Percentiles rank a stretch among this genome's conserved stretches.
Conservation (phyloP, 1,139 yeast species). For the Scheffersomyces titani region DNA sequence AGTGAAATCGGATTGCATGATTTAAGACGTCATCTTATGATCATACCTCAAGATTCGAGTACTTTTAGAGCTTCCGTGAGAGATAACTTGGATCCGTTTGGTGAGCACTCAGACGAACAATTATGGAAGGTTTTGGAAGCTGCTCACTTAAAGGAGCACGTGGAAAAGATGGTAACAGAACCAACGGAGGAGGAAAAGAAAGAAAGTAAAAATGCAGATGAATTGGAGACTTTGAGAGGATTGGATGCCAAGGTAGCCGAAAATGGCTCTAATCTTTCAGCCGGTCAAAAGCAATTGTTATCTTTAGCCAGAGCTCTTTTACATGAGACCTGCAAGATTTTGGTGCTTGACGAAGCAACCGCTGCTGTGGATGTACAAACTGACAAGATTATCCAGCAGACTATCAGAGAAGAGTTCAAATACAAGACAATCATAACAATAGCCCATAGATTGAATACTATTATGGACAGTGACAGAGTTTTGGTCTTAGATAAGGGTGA, state of each 20-base stretch:
- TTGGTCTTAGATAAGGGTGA: slow-evolving; percentile 25
- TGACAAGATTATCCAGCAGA: slow-evolving; percentile 26
- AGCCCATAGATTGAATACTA: slow-evolving; percentile 28
- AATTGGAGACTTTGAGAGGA: slow-evolving; percentile 11
- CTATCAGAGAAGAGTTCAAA: slow-evolving; percentile 22
- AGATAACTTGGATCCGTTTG: slow-evolving; percentile 32
- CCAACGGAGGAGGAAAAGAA: slow-evolving; percentile 19
- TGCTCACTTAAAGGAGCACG: slow-evolving; percentile 30
- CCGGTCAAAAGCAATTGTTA: slow-evolving; percentile 24
- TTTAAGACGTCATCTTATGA: slow-evolving; percentile 28
- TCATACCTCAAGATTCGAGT: slow-evolving; percentile 34
- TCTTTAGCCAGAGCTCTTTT: slow-evolving; percentile 23
- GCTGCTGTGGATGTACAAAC: slow-evolving; percentile 30
- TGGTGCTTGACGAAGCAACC: slow-evolving; percentile 28
- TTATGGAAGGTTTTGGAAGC: slow-evolving; percentile 30
- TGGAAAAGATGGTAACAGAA: slow-evolving; percentile 28
- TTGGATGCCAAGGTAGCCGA: slow-evolving; percentile 20
- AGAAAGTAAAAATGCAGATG: slow-evolving; percentile 15
- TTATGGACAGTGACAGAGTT: slow-evolving; percentile 26
- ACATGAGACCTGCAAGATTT: slow-evolving; percentile 18
- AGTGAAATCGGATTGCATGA: slow-evolving; percentile 27
- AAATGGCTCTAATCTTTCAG: slow-evolving; percentile 21
- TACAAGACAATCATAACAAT: slow-evolving; percentile 26
- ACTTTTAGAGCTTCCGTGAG: slow-evolving; percentile 31
- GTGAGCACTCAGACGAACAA: slow-evolving; percentile 21